Percentiles rank a stretch among this genome's conserved stretches.
Conservation (phyloP, 305 asterid genomes). For the Vinca major region DNA sequence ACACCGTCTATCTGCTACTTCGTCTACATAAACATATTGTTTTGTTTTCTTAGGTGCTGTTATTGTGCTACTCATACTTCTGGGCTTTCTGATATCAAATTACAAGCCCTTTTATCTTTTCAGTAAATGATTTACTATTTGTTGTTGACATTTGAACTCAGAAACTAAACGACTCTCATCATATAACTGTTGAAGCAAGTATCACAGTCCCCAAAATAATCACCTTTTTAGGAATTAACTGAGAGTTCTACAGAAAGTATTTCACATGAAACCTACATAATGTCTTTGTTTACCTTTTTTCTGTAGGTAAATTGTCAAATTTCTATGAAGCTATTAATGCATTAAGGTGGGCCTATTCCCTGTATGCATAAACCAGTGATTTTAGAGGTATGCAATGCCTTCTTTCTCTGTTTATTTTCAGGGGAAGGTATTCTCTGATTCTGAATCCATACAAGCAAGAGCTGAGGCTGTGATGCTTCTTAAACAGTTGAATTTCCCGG, state of each 20-base stretch:
- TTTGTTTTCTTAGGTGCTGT: not conserved
- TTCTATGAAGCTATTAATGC: constrained; percentile 4
- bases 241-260: not conserved
- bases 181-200: not conserved
- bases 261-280: not conserved
- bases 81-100: not conserved
- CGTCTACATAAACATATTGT: too few relatives aligned
- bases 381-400: constrained; percentile 3
- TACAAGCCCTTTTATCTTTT: not conserved
- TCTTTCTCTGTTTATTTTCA: constrained; percentile 30
- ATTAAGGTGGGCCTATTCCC: not conserved
- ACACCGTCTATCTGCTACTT: too few relatives aligned
- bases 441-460: constrained; percentile 95
- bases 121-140: not conserved
- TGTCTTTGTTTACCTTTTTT: not conserved
- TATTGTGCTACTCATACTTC: constrained; percentile 1
- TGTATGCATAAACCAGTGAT: not conserved
- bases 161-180: not conserved
- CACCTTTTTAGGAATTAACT: not conserved
- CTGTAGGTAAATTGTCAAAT: constrained; percentile 2
- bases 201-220: not conserved
- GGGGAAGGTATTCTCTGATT: constrained; percentile 92
- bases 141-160: not conserved
- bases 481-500: constrained; percentile 89
- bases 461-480: constrained; percentile 99